phyloP scores from a whole-genome alignment of 305 asterid species.

The Fraxinus latifolia region DNA sequence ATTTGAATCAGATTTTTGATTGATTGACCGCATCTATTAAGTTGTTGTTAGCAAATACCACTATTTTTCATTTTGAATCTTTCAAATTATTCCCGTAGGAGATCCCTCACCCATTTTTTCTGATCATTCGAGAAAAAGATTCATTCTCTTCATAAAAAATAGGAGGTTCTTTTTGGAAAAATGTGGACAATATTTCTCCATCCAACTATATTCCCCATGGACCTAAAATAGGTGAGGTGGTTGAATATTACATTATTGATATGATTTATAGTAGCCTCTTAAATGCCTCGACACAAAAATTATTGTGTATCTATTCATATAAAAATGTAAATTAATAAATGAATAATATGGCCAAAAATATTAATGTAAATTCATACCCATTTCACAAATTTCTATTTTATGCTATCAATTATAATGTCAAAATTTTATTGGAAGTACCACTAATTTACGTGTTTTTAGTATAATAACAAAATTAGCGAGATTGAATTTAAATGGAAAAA shows the following conservation, averaged over 20 bases:
- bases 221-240: slow-evolving; percentile 30
- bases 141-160: too few species aligned
- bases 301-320: not conserved
- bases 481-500: not conserved
- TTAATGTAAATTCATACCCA: not conserved
- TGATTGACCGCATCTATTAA: too few species aligned
- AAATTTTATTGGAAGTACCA: not conserved
- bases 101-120: too few species aligned
- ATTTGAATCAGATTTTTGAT: too few species aligned
- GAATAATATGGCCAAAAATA: not conserved
- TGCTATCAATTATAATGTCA: not conserved
- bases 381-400: not conserved
- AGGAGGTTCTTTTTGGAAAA: not conserved
- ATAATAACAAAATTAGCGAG: not conserved
- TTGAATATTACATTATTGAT: slow-evolving; percentile 27
- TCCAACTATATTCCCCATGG: not conserved
- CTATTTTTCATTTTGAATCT: too few species aligned
- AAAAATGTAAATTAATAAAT: not conserved
- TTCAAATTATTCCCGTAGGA: too few species aligned
- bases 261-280: slow-evolving; percentile 17
- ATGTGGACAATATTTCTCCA: slow-evolving; percentile 22
- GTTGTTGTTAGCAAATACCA: too few species aligned
- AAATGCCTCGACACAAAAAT: not conserved
- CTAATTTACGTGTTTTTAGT: not conserved
- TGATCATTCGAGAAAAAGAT: too few species aligned